Conservation (phyloP, 345 rosid genomes). For the Brassica juncea region DNA sequence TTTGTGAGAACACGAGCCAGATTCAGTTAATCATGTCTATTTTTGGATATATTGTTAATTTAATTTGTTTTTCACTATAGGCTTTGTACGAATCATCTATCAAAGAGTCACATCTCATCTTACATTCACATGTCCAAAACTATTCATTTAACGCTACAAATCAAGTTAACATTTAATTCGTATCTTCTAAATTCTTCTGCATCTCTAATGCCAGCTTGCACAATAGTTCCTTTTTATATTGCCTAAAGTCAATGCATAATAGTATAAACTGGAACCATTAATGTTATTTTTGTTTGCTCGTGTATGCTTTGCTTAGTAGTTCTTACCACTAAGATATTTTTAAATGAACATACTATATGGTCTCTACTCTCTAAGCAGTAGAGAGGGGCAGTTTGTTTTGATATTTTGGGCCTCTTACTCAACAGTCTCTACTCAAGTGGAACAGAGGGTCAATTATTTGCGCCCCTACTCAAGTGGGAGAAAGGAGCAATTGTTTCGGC, state of each 20-base stretch:
- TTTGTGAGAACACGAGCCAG: constrained; percentile 43
- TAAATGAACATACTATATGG: not conserved
- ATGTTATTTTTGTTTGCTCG: not conserved
- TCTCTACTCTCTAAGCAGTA: not conserved
- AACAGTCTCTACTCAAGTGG: too few relatives aligned
- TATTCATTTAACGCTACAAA: constrained; percentile 30
- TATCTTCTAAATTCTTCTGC: constrained; percentile 17
- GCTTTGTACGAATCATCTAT: constrained; percentile 31
- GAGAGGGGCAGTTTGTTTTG: not conserved
- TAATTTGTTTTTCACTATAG: constrained; percentile 11
- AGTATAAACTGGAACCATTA: not conserved
- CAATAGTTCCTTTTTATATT: not conserved
- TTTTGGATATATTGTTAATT: constrained; percentile 17
- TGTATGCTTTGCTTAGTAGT: not conserved
- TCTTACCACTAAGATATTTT: not conserved
- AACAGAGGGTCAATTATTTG: too few relatives aligned
- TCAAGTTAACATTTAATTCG: constrained; percentile 2
- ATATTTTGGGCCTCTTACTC: not conserved
- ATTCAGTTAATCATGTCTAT: constrained; percentile 39
- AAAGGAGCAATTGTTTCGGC: not conserved
- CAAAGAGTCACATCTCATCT: constrained; percentile 42
- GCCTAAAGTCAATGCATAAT: not conserved
- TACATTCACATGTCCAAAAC: constrained; percentile 39
- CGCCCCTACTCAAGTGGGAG: not conserved
- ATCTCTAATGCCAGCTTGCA: constrained; percentile 35